These are phyloP conservation scores for Fusarium drepaniforme DNA, from an alignment of 2,329 filamentous ascomycete species.

Conservation along the genomic window DNA sequence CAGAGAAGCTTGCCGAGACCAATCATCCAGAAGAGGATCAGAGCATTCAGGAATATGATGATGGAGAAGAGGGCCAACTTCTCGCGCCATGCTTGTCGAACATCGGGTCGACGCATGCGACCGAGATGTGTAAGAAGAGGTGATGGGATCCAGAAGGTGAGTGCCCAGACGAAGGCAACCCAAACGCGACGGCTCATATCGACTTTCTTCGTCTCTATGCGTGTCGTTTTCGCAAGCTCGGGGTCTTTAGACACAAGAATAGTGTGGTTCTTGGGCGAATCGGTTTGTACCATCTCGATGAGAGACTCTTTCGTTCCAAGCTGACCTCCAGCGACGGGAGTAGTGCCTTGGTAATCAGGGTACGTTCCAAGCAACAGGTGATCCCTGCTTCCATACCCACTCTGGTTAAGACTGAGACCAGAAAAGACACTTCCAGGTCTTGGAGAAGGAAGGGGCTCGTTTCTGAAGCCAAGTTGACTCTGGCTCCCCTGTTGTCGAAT, in stretches of 20 bases:
- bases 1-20: constrained; percentile 87
- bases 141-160: constrained; percentile 96
- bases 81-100: constrained; percentile 97
- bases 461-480: constrained; percentile 58
- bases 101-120: constrained; percentile 96
- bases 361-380: constrained; percentile 61
- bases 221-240: constrained; percentile 81
- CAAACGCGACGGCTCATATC: constrained; percentile 77
- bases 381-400: constrained; percentile 77
- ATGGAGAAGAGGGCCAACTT: constrained; percentile 87
- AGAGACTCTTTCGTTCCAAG: background rate
- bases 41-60: constrained; percentile 84
- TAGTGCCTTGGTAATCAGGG: background rate
- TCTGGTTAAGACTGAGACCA: constrained; percentile 66
- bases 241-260: constrained; percentile 64
- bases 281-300: background rate
- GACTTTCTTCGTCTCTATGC: constrained; percentile 77
- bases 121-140: constrained; percentile 82
- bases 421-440: background rate
- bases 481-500: constrained; percentile 56
- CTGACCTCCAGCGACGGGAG: background rate
- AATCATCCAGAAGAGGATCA: constrained; percentile 93
- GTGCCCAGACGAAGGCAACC: constrained; percentile 84
- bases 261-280: background rate
- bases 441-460: constrained; percentile 75